These are phyloP conservation scores for Populus euphratica DNA, from an alignment of 345 rosid species.

Conservation along the genomic window DNA sequence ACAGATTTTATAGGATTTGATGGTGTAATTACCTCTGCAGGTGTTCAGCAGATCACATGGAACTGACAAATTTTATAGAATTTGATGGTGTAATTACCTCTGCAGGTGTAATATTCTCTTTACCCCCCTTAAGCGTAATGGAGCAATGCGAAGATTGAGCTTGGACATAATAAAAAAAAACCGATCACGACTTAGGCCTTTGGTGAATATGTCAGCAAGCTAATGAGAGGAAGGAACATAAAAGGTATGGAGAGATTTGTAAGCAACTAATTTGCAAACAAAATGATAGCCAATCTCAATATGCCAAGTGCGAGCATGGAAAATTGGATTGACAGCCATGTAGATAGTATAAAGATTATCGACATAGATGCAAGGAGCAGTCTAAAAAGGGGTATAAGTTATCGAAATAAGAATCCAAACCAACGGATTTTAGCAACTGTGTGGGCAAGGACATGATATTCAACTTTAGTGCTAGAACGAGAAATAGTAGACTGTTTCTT, in stretches of 20 bases:
- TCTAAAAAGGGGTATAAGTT: neutral
- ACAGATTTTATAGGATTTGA: too few species aligned
- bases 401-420: neutral
- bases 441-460: neutral
- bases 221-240: neutral
- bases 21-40: too few species aligned
- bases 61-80: too few species aligned
- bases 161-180: neutral
- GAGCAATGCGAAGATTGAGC: neutral
- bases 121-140: neutral
- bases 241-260: neutral
- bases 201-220: neutral
- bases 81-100: too few species aligned
- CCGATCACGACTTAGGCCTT: neutral
- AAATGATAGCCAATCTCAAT: neutral
- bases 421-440: neutral
- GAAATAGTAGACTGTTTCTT: neutral
- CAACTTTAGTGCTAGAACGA: rapidly evolving
- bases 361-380: neutral
- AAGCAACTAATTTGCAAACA: neutral
- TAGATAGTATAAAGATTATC: neutral
- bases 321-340: neutral
- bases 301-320: neutral
- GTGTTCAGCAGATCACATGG: too few species aligned
- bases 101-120: neutral